Conservation (phyloP, 352 stramenopile species). For the Thalassiosira hispida region DNA sequence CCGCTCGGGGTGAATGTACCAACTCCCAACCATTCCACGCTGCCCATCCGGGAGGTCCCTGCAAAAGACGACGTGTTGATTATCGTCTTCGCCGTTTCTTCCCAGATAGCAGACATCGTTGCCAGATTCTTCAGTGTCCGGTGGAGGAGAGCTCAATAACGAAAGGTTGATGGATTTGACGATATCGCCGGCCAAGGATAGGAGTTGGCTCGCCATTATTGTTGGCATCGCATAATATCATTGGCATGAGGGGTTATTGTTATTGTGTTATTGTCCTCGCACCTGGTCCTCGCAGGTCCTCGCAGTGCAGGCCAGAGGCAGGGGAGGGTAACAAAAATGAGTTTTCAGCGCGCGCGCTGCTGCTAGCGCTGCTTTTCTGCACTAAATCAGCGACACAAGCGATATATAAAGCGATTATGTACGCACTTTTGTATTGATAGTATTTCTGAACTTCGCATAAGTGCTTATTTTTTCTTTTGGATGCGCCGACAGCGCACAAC, state of each 20-base stretch:
- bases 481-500: too few species aligned
- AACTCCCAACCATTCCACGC: constrained; percentile 50
- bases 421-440: too few species aligned
- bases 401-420: too few species aligned
- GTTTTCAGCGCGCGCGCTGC: too few species aligned
- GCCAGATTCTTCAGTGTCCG: constrained; percentile 40
- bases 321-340: too few species aligned
- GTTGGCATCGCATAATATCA: neutral
- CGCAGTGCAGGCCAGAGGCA: too few species aligned
- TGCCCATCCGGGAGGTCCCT: constrained; percentile 54
- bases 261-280: too few species aligned
- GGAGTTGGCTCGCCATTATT: constrained; percentile 4
- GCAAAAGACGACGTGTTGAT: constrained; percentile 41
- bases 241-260: neutral
- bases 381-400: too few species aligned
- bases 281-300: too few species aligned
- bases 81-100: constrained; percentile 38
- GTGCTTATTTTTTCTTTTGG: too few species aligned
- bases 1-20: constrained; percentile 54
- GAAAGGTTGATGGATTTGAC: constrained; percentile 54
- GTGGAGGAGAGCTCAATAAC: constrained; percentile 40
- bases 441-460: too few species aligned
- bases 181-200: constrained; percentile 30
- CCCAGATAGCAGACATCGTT: constrained; percentile 57
- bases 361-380: too few species aligned